Evolutionary conservation across 768 basidiomycete genomes (phyloP), one percentile per base, ranked within the genome.

Genomic region (Kondoa malvinella): DNA sequence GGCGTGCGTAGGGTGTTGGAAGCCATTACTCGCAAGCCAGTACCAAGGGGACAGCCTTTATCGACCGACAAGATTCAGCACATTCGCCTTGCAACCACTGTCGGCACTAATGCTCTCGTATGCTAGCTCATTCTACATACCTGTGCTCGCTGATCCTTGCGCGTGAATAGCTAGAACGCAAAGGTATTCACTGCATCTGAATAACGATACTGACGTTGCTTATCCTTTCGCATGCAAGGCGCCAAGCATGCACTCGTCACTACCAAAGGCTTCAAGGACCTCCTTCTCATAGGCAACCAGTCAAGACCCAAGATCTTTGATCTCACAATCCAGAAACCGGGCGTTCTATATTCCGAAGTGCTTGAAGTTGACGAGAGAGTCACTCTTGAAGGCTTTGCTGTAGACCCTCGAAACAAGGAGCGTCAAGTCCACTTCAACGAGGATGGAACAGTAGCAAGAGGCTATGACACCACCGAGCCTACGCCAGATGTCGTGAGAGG

Each of bases 101-200:
- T 96, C 2, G 92, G 92, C 0, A 97, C 94, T 21, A 97, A 96
- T 73, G 92, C 94, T 0, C 82, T 97, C n/a, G n/a, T n/a, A n/a
- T n/a, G n/a, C n/a, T n/a, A n/a, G n/a, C n/a, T n/a, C n/a, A n/a
- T n/a, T n/a, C n/a, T n/a, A n/a, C n/a, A n/a, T n/a, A n/a, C n/a
- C n/a, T n/a, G n/a, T n/a, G n/a, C n/a, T n/a, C n/a, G n/a, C n/a
- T n/a, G n/a, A n/a, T n/a, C n/a, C n/a, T n/a, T n/a, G n/a, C n/a
- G n/a, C n/a, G n/a, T n/a, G n/a, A n/a, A n/a, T n/a, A n/a, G 0
- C 82, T 97, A 3, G 94, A 97, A 74, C 85, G 94, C 60, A 92
- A 94, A 77, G 40, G 40, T 50, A 21, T 8, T 8, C 40, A 21
- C 21, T 50, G 40, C n/a, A n/a, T n/a, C n/a, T n/a, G n/a, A n/a